These are phyloP conservation scores for Pezicula carpinea DNA, from an alignment of 2,329 filamentous ascomycete genomes.

Conservation along the genomic window DNA sequence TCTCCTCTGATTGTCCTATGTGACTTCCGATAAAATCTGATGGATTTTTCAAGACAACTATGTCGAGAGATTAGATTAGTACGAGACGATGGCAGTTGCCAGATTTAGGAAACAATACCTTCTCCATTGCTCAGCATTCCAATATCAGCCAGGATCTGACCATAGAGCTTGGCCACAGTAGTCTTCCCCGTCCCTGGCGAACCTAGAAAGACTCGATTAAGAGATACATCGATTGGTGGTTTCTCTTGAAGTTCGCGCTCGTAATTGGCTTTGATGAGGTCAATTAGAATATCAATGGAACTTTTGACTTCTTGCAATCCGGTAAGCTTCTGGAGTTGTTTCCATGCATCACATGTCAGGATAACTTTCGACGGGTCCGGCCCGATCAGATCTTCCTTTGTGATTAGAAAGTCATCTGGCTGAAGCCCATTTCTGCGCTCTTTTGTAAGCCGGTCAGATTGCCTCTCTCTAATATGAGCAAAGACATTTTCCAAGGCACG, in stretches of 20 bases:
- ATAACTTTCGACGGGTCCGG: slow-evolving; percentile 56
- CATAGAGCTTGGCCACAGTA: slow-evolving; percentile 69
- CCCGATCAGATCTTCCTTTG: slow-evolving; percentile 66
- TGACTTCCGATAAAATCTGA: slow-evolving; percentile 64
- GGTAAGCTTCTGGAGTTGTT: slow-evolving; percentile 50
- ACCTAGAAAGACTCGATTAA: slow-evolving; percentile 69
- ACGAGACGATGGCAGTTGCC: neutral
- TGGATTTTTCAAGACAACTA: slow-evolving; percentile 67
- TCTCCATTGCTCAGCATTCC: slow-evolving; percentile 65
- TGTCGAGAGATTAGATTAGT: slow-evolving; percentile 8
- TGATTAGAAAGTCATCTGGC: slow-evolving; percentile 56
- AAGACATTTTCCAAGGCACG: slow-evolving; percentile 61
- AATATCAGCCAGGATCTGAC: slow-evolving; percentile 60
- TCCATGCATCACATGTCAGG: slow-evolving; percentile 49
- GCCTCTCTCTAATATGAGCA: slow-evolving; percentile 48
- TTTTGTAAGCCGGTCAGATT: slow-evolving; percentile 48
- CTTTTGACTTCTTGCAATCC: slow-evolving; percentile 61
- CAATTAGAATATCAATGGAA: slow-evolving; percentile 52
- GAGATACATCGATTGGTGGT: slow-evolving; percentile 50
- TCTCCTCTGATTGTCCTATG: slow-evolving; percentile 63
- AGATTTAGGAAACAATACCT: slow-evolving; percentile 37
- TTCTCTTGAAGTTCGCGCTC: slow-evolving; percentile 59
- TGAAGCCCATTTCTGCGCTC: slow-evolving; percentile 35
- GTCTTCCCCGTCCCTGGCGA: slow-evolving; percentile 75
- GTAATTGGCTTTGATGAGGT: slow-evolving; percentile 60